A percentile compares a stretch with the other conserved stretches of the same genome.
These are phyloP conservation scores for Colletotrichum ledebouriae DNA, from an alignment of 2,329 filamentous ascomycete species.

Conservation along the genomic window DNA sequence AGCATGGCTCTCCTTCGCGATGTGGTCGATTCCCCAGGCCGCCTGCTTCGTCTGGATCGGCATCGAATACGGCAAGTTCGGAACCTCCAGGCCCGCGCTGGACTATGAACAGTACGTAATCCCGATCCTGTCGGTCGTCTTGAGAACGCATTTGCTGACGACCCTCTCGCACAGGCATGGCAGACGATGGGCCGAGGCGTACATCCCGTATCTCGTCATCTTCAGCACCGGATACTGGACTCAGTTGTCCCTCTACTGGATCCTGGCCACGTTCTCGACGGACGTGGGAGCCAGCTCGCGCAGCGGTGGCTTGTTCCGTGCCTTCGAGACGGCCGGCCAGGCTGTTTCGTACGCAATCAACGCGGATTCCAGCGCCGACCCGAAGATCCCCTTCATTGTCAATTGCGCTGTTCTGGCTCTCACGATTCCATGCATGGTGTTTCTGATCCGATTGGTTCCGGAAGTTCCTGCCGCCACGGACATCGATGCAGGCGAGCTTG, in stretches of 20 bases:
- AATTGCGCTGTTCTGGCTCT: slow-evolving; percentile 18
- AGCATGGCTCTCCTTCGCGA: slow-evolving; percentile 26
- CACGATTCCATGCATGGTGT: slow-evolving; percentile 27
- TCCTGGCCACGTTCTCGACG: slow-evolving; percentile 52
- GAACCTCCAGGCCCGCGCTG: background rate
- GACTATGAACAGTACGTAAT: slow-evolving; percentile 25
- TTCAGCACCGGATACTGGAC: slow-evolving; percentile 33
- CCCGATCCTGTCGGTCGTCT: too few species aligned
- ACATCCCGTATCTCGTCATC: slow-evolving; percentile 29
- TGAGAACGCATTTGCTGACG: background rate
- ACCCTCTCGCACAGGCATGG: background rate
- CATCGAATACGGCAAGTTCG: slow-evolving; percentile 36
- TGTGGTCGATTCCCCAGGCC: slow-evolving; percentile 27
- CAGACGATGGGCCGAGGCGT: slow-evolving; percentile 33
- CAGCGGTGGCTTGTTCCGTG: slow-evolving; percentile 48
- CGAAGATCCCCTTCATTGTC: slow-evolving; percentile 10
- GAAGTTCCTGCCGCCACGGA: slow-evolving; percentile 27
- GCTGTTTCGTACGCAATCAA: slow-evolving; percentile 50
- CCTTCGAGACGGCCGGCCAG: slow-evolving; percentile 49
- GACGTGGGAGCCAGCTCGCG: slow-evolving; percentile 50
- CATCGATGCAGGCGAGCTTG: slow-evolving; percentile 26
- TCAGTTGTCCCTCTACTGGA: slow-evolving; percentile 51
- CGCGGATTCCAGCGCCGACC: slow-evolving; percentile 41
- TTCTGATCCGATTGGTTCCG: slow-evolving; percentile 28
- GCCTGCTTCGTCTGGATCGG: slow-evolving; percentile 35